Evolutionary conservation across 371 early-diverging fungal species (phyloP).

Genomic region (Capillidium heterosporum): DNA sequence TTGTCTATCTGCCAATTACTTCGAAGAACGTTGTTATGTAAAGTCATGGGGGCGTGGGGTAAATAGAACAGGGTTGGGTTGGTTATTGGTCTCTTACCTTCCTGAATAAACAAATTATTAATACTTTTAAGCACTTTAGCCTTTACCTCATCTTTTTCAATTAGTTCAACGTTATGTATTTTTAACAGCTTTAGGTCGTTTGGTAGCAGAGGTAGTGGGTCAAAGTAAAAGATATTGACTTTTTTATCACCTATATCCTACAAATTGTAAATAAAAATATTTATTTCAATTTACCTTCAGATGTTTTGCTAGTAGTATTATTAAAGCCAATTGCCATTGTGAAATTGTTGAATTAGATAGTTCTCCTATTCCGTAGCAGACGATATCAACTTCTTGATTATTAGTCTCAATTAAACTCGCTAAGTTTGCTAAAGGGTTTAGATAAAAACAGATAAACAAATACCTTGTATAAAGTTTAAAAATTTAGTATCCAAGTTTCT

Average conservation of each 20-base stretch:
- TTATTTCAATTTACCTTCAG: background rate
- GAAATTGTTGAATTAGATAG: background rate
- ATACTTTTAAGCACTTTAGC: background rate
- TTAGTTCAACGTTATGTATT: background rate
- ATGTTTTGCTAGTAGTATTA: background rate
- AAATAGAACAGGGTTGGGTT: conserved; percentile 2
- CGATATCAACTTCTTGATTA: background rate
- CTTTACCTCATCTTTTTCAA: conserved; percentile 1
- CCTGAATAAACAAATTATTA: background rate
- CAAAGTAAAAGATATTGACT: background rate
- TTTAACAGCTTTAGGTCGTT: background rate
- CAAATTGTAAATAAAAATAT: background rate
- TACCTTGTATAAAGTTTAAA: no score
- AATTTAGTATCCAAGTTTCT: no score
- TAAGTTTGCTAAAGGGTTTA: no score
- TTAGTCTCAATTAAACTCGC: no score
- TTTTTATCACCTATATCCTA: background rate
- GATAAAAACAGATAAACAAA: no score
- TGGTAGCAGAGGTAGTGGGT: background rate
- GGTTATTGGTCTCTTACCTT: background rate
- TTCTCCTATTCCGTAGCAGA: conserved; percentile 1
- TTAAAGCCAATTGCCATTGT: conserved; percentile 1
- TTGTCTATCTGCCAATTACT: background rate
- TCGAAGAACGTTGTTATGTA: background rate
- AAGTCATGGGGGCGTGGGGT: background rate